These are phyloP conservation scores for Colletotrichum nymphaeae DNA, from an alignment of 2,329 filamentous ascomycete species.

Conservation along the genomic window DNA sequence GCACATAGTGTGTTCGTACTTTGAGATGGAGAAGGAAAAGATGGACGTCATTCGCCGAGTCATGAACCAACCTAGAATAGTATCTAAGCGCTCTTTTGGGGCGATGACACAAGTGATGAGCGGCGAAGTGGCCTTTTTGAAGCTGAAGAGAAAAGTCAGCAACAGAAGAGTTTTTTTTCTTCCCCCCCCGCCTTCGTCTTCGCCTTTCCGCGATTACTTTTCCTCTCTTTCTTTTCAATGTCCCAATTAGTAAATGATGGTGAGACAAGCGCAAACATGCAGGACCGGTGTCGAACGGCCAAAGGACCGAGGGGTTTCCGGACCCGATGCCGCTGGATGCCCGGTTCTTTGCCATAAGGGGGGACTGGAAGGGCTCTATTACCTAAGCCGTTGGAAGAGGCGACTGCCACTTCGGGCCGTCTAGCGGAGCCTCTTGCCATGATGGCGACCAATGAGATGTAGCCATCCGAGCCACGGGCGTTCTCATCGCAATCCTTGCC, in stretches of 20 bases:
- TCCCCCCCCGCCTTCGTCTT: neutral
- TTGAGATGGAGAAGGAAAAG: slow-evolving; percentile 8
- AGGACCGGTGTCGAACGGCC: neutral
- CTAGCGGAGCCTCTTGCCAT: neutral
- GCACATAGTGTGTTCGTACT: neutral
- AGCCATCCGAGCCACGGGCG: neutral
- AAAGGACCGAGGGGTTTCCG: slow-evolving; percentile 22
- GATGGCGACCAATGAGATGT: neutral
- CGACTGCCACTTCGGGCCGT: slow-evolving; percentile 27
- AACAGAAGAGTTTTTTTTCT: neutral
- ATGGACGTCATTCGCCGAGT: slow-evolving; percentile 27
- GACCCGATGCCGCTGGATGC: slow-evolving; percentile 10
- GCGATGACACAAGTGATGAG: neutral
- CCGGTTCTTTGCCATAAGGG: slow-evolving; percentile 4
- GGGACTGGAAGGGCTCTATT: neutral
- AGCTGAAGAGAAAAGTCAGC: neutral
- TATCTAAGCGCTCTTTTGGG: neutral
- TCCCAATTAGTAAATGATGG: neutral
- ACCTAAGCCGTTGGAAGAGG: neutral
- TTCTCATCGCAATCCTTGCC: neutral
- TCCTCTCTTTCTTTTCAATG: neutral
- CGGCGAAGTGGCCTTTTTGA: neutral
- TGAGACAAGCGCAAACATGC: slow-evolving; percentile 26
- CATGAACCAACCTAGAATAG: neutral
- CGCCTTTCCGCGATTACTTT: neutral